phyloP scores from a whole-genome alignment of 1,284 basidiomycete species.

The Ceratobasidium sp. region DNA sequence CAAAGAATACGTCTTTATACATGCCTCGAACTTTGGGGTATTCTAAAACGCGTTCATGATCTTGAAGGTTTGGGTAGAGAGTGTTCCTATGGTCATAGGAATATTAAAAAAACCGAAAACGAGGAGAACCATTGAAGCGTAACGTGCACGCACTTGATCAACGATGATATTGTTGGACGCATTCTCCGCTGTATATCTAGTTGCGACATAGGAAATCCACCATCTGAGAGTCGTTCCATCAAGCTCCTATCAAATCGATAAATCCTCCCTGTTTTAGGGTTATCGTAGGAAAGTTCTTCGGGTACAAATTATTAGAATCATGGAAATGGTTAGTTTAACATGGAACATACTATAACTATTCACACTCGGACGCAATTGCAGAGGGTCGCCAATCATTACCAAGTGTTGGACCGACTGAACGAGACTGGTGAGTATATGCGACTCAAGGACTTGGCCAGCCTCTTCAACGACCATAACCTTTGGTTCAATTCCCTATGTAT shows the following conservation, averaged over 20 bases:
- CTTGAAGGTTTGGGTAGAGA: conserved; percentile 67
- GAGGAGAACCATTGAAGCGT: no score
- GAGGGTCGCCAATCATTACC: conserved; percentile 75
- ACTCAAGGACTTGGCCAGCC: conserved; percentile 81
- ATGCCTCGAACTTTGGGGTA: conserved; percentile 70
- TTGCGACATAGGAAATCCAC: conserved; percentile 63
- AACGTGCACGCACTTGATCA: conserved; percentile 57
- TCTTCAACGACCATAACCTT: conserved; percentile 72
- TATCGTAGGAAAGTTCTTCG: conserved; percentile 66
- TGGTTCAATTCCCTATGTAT: conserved; percentile 61
- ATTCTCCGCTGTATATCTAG: conserved; percentile 61
- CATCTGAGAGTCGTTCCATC: conserved; percentile 67
- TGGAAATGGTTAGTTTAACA: neutral
- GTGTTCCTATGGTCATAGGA: conserved; percentile 58
- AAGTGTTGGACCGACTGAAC: conserved; percentile 57
- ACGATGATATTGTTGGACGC: conserved; percentile 61
- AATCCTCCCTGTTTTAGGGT: conserved; percentile 56
- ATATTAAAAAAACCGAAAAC: neutral
- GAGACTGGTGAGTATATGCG: conserved; percentile 65
- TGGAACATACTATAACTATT: conserved; percentile 67
- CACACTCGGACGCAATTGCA: conserved; percentile 73
- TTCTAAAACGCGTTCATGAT: conserved; percentile 62
- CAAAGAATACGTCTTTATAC: conserved; percentile 67
- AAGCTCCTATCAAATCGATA: conserved; percentile 70
- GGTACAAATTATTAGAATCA: neutral